phyloP scores from a whole-genome alignment of 305 asterid genomes.

The Withania somnifera region DNA sequence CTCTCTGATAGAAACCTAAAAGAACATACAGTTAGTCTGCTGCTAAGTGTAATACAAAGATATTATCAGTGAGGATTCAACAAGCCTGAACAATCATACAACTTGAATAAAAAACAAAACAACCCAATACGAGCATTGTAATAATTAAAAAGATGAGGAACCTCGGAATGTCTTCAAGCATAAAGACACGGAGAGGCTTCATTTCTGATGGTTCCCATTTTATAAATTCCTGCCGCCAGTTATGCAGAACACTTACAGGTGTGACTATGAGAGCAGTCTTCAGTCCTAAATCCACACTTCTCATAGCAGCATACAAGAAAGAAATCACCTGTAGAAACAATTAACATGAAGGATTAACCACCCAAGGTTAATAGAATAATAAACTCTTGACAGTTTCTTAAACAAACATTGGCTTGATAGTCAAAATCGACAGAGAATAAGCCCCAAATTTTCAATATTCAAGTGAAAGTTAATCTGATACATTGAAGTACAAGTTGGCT shows the following conservation, averaged over 20 bases:
- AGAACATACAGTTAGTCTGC: background rate
- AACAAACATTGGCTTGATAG: background rate
- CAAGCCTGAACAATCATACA: background rate
- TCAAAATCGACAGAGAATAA: background rate
- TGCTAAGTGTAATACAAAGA: background rate
- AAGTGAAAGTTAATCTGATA: background rate
- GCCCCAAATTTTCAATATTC: background rate
- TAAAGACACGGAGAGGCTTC: conserved; percentile 79
- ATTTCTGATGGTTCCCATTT: conserved; percentile 93
- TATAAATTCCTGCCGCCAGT: conserved; percentile 83
- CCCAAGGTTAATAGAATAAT: background rate
- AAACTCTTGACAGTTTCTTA: background rate
- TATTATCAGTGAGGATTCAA: background rate
- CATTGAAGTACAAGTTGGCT: background rate
- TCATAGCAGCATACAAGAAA: conserved; percentile 86
- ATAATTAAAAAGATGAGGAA: conserved; percentile 10
- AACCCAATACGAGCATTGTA: background rate
- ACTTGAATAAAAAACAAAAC: background rate
- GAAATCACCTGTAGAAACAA: conserved; percentile 63
- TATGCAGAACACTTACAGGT: conserved; percentile 93
- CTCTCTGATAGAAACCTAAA: background rate
- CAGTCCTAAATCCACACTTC: conserved; percentile 74
- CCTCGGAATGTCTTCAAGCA: conserved; percentile 97
- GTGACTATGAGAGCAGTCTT: conserved; percentile 86
- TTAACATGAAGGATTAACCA: background rate